A percentile compares a stretch with the other conserved stretches of the same genome.
These are phyloP conservation scores for Yamadazyma songkhlaensis DNA, from an alignment of 1,139 yeast species.

Conservation along the genomic window DNA sequence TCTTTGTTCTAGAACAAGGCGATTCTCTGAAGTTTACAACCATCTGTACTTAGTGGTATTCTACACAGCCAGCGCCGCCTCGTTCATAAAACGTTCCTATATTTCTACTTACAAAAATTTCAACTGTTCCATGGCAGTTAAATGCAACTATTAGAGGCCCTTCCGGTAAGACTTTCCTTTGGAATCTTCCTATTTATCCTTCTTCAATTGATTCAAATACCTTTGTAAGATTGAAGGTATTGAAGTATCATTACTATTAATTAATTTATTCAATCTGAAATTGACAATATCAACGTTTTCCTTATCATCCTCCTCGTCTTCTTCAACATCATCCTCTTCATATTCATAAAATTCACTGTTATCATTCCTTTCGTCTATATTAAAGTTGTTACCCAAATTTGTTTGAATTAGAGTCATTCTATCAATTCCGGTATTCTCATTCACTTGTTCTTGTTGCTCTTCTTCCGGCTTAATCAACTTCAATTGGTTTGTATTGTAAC, in stretches of 20 bases:
- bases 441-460: conserved; percentile 25
- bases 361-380: conserved; percentile 26
- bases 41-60: no score
- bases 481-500: conserved; percentile 80
- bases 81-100: no score
- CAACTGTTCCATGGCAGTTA: no score
- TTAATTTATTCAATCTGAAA: conserved; percentile 21
- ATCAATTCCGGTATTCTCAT: conserved; percentile 3
- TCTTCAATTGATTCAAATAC: conserved; percentile 26
- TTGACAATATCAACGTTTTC: conserved; percentile 17
- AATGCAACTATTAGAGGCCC: no score
- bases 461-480: conserved; percentile 59
- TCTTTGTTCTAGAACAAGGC: no score
- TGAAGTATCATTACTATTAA: conserved; percentile 10
- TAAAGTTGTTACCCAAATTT: conserved; percentile 37
- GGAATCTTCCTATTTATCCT: no score
- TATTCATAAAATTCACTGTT: conserved; percentile 18
- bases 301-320: conserved; percentile 16
- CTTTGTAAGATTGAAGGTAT: conserved; percentile 29
- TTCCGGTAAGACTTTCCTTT: no score
- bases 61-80: no score
- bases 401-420: conserved; percentile 22
- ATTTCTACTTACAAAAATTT: no score
- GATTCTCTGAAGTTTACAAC: no score
- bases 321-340: conserved; percentile 16